These are phyloP conservation scores for Fusarium scirpi DNA, from an alignment of 2,329 filamentous ascomycete genomes.

Conservation along the genomic window DNA sequence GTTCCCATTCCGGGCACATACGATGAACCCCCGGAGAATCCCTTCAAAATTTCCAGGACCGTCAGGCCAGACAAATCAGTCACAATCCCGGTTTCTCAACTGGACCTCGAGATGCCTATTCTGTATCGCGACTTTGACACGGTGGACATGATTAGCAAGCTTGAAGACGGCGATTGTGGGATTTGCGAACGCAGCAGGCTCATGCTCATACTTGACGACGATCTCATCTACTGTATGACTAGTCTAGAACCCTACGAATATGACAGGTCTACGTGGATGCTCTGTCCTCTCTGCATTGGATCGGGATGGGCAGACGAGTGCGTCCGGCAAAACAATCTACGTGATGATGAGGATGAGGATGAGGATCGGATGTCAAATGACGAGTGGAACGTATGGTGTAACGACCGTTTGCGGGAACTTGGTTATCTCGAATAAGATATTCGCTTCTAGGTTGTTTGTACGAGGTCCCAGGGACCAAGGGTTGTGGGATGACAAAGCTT, in stretches of 20 bases:
- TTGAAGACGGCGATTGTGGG: background rate
- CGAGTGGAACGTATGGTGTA: too few species aligned
- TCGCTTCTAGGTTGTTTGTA: too few species aligned
- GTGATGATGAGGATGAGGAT: too few species aligned
- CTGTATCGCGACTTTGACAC: background rate
- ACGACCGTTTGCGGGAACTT: too few species aligned
- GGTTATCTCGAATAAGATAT: too few species aligned
- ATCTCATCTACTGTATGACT: too few species aligned
- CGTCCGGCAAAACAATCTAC: too few species aligned
- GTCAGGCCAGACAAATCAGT: background rate
- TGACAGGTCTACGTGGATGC: background rate
- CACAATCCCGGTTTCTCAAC: background rate
- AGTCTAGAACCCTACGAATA: too few species aligned
- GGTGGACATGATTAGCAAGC: background rate
- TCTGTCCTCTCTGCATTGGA: background rate
- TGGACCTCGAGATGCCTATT: background rate
- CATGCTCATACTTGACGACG: too few species aligned
- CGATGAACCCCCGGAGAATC: background rate
- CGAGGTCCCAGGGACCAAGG: too few species aligned
- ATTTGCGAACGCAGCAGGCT: background rate
- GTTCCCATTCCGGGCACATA: rapidly evolving
- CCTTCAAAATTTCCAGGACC: background rate
- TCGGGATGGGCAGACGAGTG: rapidly evolving
- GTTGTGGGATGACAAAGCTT: too few species aligned
- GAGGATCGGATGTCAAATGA: too few species aligned